Percentiles rank a stretch among this genome's conserved stretches.
Evolutionary conservation across 2,329 filamentous ascomycete species (phyloP).

Genomic region (Penicillium nordicum): DNA sequence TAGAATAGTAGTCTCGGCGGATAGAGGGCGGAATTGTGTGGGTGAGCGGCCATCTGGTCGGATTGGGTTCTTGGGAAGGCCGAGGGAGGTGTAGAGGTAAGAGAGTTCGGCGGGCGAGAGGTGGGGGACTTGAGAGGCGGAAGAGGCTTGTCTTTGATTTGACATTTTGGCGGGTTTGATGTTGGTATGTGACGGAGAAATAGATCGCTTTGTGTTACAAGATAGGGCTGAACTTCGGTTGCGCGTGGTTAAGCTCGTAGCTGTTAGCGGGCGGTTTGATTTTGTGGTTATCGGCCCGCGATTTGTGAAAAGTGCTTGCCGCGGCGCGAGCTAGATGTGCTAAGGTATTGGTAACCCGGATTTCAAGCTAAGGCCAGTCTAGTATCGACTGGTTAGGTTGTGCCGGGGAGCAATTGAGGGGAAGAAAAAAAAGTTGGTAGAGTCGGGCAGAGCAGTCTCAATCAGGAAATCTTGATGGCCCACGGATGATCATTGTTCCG

Average conservation of each 20-base stretch:
- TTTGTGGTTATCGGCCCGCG: slow-evolving; percentile 8
- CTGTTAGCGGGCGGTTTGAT: not conserved
- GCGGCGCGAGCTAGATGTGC: not conserved
- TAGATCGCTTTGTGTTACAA: not conserved
- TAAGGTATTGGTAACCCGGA: not conserved
- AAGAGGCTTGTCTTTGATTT: slow-evolving; percentile 58
- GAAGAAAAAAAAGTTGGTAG: slow-evolving; percentile 14
- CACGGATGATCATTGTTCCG: slow-evolving; percentile 30
- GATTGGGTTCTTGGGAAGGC: slow-evolving; percentile 70
- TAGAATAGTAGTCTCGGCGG: slow-evolving; percentile 85
- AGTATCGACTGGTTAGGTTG: not conserved
- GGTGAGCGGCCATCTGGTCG: slow-evolving; percentile 80
- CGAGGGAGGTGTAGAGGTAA: slow-evolving; percentile 86
- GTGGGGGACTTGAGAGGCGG: slow-evolving; percentile 51
- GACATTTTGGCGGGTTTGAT: slow-evolving; percentile 50
- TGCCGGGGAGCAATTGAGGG: slow-evolving; percentile 6
- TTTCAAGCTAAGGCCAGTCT: not conserved
- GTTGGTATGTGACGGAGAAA: not conserved
- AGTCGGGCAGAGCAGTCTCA: slow-evolving; percentile 16
- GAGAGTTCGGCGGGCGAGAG: slow-evolving; percentile 95
- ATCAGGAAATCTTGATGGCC: slow-evolving; percentile 33
- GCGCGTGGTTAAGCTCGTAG: not conserved
- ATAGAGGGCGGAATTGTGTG: slow-evolving; percentile 84
- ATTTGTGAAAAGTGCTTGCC: not conserved
- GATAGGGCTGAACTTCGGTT: not conserved